These are phyloP conservation scores for Chiua sp. DNA, from an alignment of 1,284 basidiomycete genomes.

Conservation along the genomic window DNA sequence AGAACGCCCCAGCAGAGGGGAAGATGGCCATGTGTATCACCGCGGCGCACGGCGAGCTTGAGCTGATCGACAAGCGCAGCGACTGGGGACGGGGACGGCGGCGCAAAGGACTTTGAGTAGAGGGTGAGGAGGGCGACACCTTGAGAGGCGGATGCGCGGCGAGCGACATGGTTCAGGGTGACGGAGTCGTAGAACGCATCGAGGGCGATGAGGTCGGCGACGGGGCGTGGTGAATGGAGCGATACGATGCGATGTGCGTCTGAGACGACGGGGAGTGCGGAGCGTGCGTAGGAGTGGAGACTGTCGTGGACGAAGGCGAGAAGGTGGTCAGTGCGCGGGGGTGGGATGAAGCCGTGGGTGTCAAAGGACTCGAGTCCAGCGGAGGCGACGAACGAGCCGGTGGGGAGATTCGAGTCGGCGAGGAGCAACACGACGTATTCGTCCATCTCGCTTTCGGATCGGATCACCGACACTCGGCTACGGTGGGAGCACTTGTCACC, in stretches of 20 bases:
- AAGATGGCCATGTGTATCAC: constrained; percentile 80
- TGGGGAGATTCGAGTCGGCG: constrained; percentile 84
- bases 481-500: too few relatives aligned
- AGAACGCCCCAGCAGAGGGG: constrained; percentile 92
- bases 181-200: constrained; percentile 86
- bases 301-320: constrained; percentile 73
- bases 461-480: too few relatives aligned
- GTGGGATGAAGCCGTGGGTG: constrained; percentile 80
- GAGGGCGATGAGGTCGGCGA: constrained; percentile 56
- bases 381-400: constrained; percentile 91
- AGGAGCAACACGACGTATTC: constrained; percentile 74
- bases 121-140: constrained; percentile 93
- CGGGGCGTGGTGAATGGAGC: constrained; percentile 18
- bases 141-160: constrained; percentile 90
- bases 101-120: constrained; percentile 83
- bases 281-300: constrained; percentile 75
- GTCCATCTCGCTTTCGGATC: constrained; percentile 24
- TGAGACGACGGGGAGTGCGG: constrained; percentile 78
- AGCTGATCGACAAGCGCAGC: constrained; percentile 62
- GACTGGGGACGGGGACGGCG: constrained; percentile 33
- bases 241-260: constrained; percentile 61
- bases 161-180: constrained; percentile 88
- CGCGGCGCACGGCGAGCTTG: constrained; percentile 69
- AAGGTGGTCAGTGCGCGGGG: constrained; percentile 41
- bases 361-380: constrained; percentile 91